Conservation (phyloP, 192 early-diverging fungal species). For the Coemansia asiatica region DNA sequence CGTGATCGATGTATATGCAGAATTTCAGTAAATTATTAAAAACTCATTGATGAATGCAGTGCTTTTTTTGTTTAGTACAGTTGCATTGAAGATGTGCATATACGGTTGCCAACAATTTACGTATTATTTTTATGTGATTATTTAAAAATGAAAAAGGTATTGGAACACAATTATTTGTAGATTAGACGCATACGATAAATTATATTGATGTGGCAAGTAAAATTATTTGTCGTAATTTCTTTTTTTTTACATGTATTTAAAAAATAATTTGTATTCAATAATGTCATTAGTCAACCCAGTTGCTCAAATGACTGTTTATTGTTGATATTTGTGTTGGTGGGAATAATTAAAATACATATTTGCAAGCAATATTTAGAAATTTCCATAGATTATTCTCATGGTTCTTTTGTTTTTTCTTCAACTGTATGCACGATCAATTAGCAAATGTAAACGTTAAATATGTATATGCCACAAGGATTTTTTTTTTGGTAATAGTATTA, state of each 20-base stretch:
- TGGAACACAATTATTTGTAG: no score
- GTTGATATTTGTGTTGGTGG: background rate
- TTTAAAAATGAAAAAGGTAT: no score
- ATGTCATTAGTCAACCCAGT: background rate
- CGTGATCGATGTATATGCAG: no score
- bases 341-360: background rate
- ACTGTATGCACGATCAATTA: conserved; percentile 9
- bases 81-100: no score
- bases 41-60: background rate
- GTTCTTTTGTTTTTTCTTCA: background rate
- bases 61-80: background rate
- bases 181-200: no score
- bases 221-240: no score
- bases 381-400: background rate
- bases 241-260: no score
- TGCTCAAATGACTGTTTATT: background rate
- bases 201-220: no score
- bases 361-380: background rate
- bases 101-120: no score
- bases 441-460: conserved; percentile 7
- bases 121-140: no score
- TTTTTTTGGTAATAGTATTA: no score
- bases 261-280: background rate
- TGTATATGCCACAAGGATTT: conserved; percentile 7
- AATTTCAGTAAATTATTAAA: no score